These are phyloP conservation scores for Podila clonocystis DNA, from an alignment of 192 early-diverging fungal species.

Conservation along the genomic window DNA sequence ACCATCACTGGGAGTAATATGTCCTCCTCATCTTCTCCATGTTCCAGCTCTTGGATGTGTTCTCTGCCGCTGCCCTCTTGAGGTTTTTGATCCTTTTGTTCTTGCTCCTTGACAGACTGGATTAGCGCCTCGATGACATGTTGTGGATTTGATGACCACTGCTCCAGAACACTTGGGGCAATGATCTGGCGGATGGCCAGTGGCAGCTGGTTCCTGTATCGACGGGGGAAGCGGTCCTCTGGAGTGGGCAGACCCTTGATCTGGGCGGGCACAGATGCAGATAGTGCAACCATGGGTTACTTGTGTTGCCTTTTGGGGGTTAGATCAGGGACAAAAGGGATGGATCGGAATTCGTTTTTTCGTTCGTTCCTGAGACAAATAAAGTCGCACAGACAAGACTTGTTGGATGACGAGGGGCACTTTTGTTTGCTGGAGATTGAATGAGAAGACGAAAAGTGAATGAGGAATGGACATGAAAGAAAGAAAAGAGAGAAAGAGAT, in stretches of 20 bases:
- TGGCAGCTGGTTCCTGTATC: slow-evolving; percentile 36
- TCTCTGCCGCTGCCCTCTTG: neutral
- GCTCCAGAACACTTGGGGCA: neutral
- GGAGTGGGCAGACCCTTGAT: slow-evolving; percentile 26
- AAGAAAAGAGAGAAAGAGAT: too few relatives aligned
- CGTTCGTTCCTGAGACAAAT: too few relatives aligned
- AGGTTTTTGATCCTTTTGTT: slow-evolving; percentile 1
- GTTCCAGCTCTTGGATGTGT: neutral
- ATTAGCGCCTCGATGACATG: slow-evolving; percentile 27
- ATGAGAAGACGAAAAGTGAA: too few relatives aligned
- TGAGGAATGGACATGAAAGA: too few relatives aligned
- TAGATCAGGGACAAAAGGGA: too few relatives aligned
- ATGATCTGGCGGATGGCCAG: slow-evolving; percentile 44
- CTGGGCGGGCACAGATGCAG: neutral
- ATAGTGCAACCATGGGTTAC: too few relatives aligned
- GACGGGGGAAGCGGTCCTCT: slow-evolving; percentile 19
- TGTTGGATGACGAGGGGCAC: too few relatives aligned
- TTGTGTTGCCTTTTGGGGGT: too few relatives aligned
- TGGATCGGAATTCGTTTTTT: too few relatives aligned
- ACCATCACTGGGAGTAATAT: slow-evolving; percentile 45
- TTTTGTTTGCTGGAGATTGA: too few relatives aligned
- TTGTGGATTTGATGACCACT: slow-evolving; percentile 28
- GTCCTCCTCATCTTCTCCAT: neutral
- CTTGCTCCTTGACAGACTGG: slow-evolving; percentile 6
- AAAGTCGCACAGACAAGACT: too few relatives aligned